Percentiles rank a stretch among this genome's conserved stretches.
Conservation (phyloP, 495 filamentous ascomycete species). For the Penicillium ochrochloron region DNA sequence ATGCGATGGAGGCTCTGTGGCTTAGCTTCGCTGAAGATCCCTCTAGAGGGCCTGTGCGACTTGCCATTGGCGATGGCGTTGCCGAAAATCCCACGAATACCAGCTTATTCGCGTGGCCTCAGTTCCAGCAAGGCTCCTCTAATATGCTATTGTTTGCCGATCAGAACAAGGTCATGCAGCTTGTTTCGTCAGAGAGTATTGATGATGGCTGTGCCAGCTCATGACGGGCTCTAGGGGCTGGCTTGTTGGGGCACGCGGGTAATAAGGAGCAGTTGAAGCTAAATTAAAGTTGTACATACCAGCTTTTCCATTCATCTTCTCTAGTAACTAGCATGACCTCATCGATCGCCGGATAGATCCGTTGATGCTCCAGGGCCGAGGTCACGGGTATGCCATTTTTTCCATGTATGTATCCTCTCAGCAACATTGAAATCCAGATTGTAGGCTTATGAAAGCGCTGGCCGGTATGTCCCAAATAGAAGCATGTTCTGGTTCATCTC, state of each 20-base stretch:
- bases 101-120: constrained; percentile 16
- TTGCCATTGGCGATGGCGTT: constrained; percentile 5
- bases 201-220: constrained; percentile 27
- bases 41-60: constrained; percentile 5
- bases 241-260: neutral
- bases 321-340: neutral
- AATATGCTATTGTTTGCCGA: constrained; percentile 17
- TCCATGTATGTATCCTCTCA: neutral
- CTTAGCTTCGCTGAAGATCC: constrained; percentile 17
- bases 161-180: constrained; percentile 15
- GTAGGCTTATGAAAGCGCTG: neutral
- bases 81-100: constrained; percentile 11
- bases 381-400: neutral
- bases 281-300: neutral
- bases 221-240: neutral
- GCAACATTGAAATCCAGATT: neutral
- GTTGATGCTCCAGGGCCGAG: neutral
- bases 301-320: neutral
- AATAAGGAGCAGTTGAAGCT: neutral
- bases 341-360: too few species aligned
- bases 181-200: constrained; percentile 24
- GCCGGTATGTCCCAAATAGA: neutral
- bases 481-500: neutral
- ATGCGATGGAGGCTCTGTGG: constrained; percentile 21
- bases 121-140: constrained; percentile 7